These are phyloP conservation scores for Tolypocladium tundrense DNA, from an alignment of 2,329 filamentous ascomycete genomes.

Conservation along the genomic window DNA sequence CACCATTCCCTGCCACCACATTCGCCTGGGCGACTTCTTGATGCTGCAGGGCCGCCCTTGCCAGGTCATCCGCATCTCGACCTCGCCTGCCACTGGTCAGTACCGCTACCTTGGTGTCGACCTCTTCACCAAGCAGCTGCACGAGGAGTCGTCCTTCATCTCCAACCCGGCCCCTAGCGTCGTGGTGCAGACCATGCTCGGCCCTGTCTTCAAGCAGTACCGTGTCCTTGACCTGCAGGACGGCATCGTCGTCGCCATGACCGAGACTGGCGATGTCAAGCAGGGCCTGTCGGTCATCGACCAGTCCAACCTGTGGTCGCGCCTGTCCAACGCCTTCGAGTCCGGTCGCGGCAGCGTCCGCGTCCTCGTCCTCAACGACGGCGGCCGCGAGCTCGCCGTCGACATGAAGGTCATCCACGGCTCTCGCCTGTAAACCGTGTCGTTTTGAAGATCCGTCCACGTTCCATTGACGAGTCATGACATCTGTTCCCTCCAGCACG, in stretches of 20 bases:
- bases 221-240: constrained; percentile 95
- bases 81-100: constrained; percentile 94
- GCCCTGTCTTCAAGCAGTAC: constrained; percentile 99
- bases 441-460: neutral
- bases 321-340: constrained; percentile 76
- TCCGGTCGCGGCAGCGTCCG: constrained; percentile 88
- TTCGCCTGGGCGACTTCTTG: constrained; percentile 96
- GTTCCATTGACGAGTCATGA: constrained; percentile 5
- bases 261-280: constrained; percentile 98
- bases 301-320: constrained; percentile 79
- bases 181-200: constrained; percentile 98
- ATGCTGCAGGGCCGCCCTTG: constrained; percentile 98
- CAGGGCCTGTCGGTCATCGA: constrained; percentile 86
- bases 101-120: constrained; percentile 99
- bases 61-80: constrained; percentile 99
- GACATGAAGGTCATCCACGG: constrained; percentile 98
- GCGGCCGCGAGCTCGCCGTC: constrained; percentile 87
- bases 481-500: neutral
- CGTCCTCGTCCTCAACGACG: constrained; percentile 90
- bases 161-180: constrained; percentile 95
- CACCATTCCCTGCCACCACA: constrained; percentile 98
- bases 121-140: constrained; percentile 98
- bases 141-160: constrained; percentile 97
- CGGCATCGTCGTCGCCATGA: constrained; percentile 86
- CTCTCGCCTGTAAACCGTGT: constrained; percentile 46